These are phyloP conservation scores for Sindora glabra DNA, from an alignment of 306 rosid genomes.

Conservation along the genomic window DNA sequence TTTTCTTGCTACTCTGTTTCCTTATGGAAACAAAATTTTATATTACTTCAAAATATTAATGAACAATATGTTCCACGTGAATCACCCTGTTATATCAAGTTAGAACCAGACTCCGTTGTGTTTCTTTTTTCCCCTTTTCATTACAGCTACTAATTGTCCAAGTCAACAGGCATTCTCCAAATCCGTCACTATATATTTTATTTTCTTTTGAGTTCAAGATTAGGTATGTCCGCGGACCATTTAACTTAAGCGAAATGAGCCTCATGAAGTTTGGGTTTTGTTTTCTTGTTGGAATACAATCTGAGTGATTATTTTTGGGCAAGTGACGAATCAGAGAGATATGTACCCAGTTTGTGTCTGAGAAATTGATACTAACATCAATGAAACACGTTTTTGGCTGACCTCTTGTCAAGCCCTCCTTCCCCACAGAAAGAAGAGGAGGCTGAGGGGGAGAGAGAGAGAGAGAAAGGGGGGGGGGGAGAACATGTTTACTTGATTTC, in stretches of 20 bases:
- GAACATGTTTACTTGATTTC: too few species aligned
- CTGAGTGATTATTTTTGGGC: background rate
- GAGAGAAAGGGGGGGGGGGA: too few species aligned
- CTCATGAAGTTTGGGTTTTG: background rate
- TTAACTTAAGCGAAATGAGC: background rate
- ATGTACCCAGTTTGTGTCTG: background rate
- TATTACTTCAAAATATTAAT: background rate
- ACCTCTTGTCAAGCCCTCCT: background rate
- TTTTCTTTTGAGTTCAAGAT: background rate
- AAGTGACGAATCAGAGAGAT: background rate
- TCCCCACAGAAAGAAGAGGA: background rate
- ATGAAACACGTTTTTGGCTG: too few species aligned
- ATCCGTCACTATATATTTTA: background rate
- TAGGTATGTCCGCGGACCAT: background rate
- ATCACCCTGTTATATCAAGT: background rate
- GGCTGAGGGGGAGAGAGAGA: background rate
- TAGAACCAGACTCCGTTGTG: background rate
- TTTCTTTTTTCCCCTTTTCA: too few species aligned
- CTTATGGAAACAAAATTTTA: background rate
- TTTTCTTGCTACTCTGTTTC: conserved; percentile 1
- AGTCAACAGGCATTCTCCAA: too few species aligned
- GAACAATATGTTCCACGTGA: background rate
- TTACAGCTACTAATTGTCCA: too few species aligned
- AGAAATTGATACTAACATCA: background rate
- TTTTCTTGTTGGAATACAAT: conserved; percentile 5